phyloP scores from a whole-genome alignment of 441 rosid species.

The Francoa sonchifolia region DNA sequence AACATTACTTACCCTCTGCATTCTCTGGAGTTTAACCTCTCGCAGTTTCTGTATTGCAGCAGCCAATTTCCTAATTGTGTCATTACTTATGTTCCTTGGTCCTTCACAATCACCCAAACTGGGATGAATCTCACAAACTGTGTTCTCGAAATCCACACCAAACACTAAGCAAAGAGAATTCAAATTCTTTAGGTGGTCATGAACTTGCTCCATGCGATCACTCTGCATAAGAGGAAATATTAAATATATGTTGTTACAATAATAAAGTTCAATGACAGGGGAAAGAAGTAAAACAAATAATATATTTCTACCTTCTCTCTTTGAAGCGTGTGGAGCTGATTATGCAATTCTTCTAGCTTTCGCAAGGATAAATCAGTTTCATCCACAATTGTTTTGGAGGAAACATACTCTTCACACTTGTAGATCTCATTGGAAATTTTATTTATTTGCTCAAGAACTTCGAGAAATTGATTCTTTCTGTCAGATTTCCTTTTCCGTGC shows the following conservation, averaged over 20 bases:
- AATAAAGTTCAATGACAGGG: not conserved
- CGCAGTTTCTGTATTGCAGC: constrained; percentile 43
- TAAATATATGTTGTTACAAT: too few species aligned
- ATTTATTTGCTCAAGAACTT: constrained; percentile 47
- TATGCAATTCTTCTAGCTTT: constrained; percentile 79
- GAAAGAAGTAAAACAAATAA: constrained; percentile 7
- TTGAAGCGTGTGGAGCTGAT: constrained; percentile 61
- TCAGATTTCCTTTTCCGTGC: constrained; percentile 62
- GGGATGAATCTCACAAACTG: constrained; percentile 44
- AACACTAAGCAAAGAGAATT: constrained; percentile 63
- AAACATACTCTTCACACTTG: constrained; percentile 24
- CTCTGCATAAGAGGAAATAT: constrained; percentile 30
- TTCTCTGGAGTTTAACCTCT: constrained; percentile 80
- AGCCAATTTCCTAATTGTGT: constrained; percentile 44
- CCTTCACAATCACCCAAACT: constrained; percentile 44
- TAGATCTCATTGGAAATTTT: constrained; percentile 42
- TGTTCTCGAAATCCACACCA: constrained; percentile 60
- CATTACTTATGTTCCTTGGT: constrained; percentile 47
- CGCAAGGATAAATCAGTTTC: constrained; percentile 73
- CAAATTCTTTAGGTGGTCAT: constrained; percentile 45
- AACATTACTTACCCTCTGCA: constrained; percentile 52
- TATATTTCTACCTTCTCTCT: constrained; percentile 51
- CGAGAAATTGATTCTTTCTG: constrained; percentile 63
- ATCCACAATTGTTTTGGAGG: constrained; percentile 26
- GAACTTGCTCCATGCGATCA: constrained; percentile 58